Base-by-base conservation (phyloP, 2,329 filamentous ascomycete species). In the Lizonia empirigonia region DNA sequence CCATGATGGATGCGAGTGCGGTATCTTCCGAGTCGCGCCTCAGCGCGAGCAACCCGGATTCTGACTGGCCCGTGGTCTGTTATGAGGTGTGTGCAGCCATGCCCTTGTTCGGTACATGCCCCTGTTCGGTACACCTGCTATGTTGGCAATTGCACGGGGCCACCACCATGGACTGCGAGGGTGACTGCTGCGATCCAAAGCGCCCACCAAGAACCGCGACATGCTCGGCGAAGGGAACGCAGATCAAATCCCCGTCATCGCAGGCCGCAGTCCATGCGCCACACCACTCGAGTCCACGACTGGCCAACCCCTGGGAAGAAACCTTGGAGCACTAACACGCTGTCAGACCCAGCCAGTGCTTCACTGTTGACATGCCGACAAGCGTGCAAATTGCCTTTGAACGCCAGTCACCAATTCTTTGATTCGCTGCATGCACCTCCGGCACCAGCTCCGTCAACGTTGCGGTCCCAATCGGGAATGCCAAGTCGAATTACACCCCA, bases 1-100 rank as follows among this genome's bases (percentile, higher is more conserved):
- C 59, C 62, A 67, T 67, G 54, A 49, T 58, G 44, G 49, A 42
- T 48, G 36, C 50, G 37, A 42, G 44, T 41, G 50, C 44, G 44
- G 38, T 40, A 50, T 52, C 33, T 53, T 46, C 52, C 55, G 50
- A 53, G 15, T 35, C 37, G 49, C 49, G 49, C 49, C 49, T 51
- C 42, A 46, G 32, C 57, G 53, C 58, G 54, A 47, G 53, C 49
- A 37, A 35, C 36, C 8, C 42, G 56, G 36, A 50, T 59, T 60
- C 53, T 39, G 42, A 44, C 34, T 45, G 46, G 56, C 53, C 52
- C 50, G 55, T 36, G 49, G 41, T 13, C 27, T 20, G 32, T 23
- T 44, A 26, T n/a, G 27, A 41, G 42, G 29, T 23, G 34, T 13
- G 13, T 13, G 24, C 13, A 37, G 20, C 29, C 49, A 51, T 51